phyloP scores from a whole-genome alignment of 208 protist species.

The Porcisia hertigi region DNA sequence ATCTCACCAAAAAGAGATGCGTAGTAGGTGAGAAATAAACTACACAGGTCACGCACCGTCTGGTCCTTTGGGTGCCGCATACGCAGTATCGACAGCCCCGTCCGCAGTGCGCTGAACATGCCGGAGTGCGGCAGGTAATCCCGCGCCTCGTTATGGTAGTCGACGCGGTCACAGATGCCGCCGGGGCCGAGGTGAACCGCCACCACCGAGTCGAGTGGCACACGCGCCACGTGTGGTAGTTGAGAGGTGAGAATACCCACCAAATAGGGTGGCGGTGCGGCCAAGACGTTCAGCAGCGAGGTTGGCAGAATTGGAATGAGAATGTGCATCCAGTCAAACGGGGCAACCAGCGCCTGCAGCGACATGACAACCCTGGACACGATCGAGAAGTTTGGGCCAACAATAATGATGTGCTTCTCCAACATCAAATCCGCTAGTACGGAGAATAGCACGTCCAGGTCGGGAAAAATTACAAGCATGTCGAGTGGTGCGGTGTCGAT shows the following conservation, averaged over 20 bases:
- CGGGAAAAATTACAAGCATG: slow-evolving; percentile 63
- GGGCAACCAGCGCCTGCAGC: slow-evolving; percentile 70
- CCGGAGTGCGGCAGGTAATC: slow-evolving; percentile 69
- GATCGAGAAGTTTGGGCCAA: slow-evolving; percentile 76
- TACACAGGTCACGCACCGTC: slow-evolving; percentile 72
- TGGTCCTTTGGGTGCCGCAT: slow-evolving; percentile 60
- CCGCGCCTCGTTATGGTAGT: slow-evolving; percentile 53
- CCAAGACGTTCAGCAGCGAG: slow-evolving; percentile 67
- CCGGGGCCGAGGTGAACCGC: slow-evolving; percentile 56
- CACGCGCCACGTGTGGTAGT: slow-evolving; percentile 38
- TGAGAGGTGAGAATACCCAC: slow-evolving; percentile 77
- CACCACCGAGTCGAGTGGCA: slow-evolving; percentile 58
- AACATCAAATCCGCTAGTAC: slow-evolving; percentile 67
- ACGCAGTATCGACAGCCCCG: slow-evolving; percentile 55
- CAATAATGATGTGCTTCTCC: slow-evolving; percentile 81
- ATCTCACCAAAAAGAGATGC: slow-evolving; percentile 70
- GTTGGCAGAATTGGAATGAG: slow-evolving; percentile 77
- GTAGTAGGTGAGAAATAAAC: slow-evolving; percentile 83
- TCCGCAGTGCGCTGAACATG: slow-evolving; percentile 61
- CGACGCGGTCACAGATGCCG: slow-evolving; percentile 58
- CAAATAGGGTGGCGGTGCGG: slow-evolving; percentile 75
- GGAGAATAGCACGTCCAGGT: slow-evolving; percentile 67
- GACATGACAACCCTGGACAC: slow-evolving; percentile 85
- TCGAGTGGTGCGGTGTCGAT: slow-evolving; percentile 77
- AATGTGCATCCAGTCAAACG: slow-evolving; percentile 90